Percentiles rank a stretch among this genome's conserved stretches.
phyloP scores from a whole-genome alignment of 1,284 basidiomycete species.

The Leccinum subrobustum region DNA sequence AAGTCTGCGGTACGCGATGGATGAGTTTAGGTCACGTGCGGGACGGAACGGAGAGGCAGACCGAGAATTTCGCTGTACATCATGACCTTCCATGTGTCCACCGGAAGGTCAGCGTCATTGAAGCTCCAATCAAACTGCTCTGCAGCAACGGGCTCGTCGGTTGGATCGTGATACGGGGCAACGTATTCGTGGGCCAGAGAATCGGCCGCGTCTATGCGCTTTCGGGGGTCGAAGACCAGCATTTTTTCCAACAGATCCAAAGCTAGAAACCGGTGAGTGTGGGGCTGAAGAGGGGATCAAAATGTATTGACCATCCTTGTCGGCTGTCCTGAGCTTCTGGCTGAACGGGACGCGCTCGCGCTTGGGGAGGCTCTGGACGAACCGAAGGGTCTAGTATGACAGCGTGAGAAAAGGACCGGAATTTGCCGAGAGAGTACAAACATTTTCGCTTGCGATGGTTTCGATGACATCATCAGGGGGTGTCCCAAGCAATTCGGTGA shows the following conservation, averaged over 20 bases:
- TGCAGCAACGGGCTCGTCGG: conserved; percentile 92
- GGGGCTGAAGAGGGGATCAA: background rate
- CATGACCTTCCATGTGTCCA: conserved; percentile 99
- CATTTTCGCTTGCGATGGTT: conserved; percentile 98
- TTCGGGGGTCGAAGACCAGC: conserved; percentile 98
- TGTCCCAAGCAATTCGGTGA: conserved; percentile 96
- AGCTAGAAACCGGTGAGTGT: conserved; percentile 47
- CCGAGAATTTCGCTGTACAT: conserved; percentile 97
- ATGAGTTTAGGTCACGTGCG: conserved; percentile 8
- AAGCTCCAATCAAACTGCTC: conserved; percentile 99
- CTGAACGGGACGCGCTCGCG: conserved; percentile 93
- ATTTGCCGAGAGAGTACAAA: conserved; percentile 38
- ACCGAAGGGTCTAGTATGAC: conserved; percentile 83
- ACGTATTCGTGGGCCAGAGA: conserved; percentile 95
- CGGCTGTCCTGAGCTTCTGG: conserved; percentile 89
- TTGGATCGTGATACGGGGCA: conserved; percentile 97
- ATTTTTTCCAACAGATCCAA: conserved; percentile 97
- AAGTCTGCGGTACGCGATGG: conserved; percentile 49
- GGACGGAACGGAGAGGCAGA: conserved; percentile 38
- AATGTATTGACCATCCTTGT: conserved; percentile 69
- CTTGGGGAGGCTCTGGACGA: conserved; percentile 97
- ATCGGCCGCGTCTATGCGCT: conserved; percentile 92
- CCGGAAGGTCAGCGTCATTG: conserved; percentile 99
- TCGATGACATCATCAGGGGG: conserved; percentile 99
- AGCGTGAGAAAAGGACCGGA: conserved; percentile 13